Conservation (phyloP, 768 basidiomycete genomes). For the Xerocomus spinulosus region DNA sequence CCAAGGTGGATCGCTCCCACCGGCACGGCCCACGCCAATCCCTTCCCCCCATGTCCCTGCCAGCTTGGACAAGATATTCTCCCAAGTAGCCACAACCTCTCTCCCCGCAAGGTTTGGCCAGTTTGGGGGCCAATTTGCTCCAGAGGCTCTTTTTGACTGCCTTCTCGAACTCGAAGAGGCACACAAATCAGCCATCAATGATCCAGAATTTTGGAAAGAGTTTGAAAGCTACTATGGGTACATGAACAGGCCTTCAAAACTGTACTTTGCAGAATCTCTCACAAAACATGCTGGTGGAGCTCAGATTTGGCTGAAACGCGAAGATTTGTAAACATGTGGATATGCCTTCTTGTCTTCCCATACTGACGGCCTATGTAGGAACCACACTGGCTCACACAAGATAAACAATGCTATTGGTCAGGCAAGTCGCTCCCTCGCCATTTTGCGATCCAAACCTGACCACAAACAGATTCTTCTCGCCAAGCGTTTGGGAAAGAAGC, state of each 20-base stretch:
- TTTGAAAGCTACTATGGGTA: conserved; percentile 84
- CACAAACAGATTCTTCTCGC: conserved; percentile 78
- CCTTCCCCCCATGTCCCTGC: neutral
- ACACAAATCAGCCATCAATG: conserved; percentile 79
- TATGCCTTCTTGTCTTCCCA: neutral
- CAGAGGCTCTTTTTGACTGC: conserved; percentile 93
- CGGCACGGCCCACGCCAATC: neutral
- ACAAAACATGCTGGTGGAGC: conserved; percentile 91
- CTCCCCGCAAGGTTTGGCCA: conserved; percentile 87
- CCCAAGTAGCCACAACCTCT: conserved; percentile 35
- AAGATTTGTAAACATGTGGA: conserved; percentile 63
- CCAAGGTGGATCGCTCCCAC: conserved; percentile 34
- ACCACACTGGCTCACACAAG: conserved; percentile 98
- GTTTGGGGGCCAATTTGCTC: conserved; percentile 97
- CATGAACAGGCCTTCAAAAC: conserved; percentile 89
- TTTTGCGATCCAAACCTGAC: neutral
- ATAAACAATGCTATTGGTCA: conserved; percentile 99
- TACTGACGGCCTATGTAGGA: conserved; percentile 42
- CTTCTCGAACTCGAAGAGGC: conserved; percentile 86
- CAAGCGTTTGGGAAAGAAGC: conserved; percentile 87
- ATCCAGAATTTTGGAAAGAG: conserved; percentile 92
- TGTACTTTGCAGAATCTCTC: conserved; percentile 89
- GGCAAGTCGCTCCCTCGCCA: conserved; percentile 36
- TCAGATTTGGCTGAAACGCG: conserved; percentile 96
- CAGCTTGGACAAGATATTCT: conserved; percentile 4